These are phyloP conservation scores for Lactifluus echinatus DNA, from an alignment of 768 basidiomycete species.

Conservation along the genomic window DNA sequence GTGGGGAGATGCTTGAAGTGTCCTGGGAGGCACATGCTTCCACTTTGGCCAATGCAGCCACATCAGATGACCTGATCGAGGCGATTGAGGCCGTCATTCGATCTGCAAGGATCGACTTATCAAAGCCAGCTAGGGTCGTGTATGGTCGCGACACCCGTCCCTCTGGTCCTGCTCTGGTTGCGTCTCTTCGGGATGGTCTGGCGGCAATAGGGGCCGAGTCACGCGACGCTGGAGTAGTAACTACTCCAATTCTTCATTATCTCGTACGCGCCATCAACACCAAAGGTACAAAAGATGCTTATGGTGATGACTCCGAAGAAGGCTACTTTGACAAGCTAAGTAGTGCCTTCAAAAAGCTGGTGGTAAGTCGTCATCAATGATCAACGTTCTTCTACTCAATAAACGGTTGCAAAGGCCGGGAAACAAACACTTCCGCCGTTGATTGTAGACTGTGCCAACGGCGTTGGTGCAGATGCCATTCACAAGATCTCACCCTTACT, in stretches of 20 bases:
- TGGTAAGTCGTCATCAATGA: slow-evolving; percentile 45
- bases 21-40: slow-evolving; percentile 92
- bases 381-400: not conserved
- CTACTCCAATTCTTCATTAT: slow-evolving; percentile 95
- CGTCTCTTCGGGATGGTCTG: slow-evolving; percentile 78
- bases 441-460: slow-evolving; percentile 97
- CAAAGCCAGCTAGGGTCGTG: slow-evolving; percentile 71
- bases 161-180: slow-evolving; percentile 66
- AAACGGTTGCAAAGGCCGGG: slow-evolving; percentile 38
- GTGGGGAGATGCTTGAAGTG: slow-evolving; percentile 93
- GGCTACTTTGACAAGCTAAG: slow-evolving; percentile 82
- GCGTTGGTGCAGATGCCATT: slow-evolving; percentile 78
- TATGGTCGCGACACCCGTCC: slow-evolving; percentile 93
- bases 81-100: slow-evolving; percentile 55
- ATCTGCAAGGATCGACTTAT: slow-evolving; percentile 64
- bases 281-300: slow-evolving; percentile 64
- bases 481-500: slow-evolving; percentile 52
- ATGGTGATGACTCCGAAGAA: slow-evolving; percentile 71
- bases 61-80: slow-evolving; percentile 62
- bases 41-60: slow-evolving; percentile 70
- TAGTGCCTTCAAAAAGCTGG: slow-evolving; percentile 73
- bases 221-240: slow-evolving; percentile 75
- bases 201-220: slow-evolving; percentile 58
- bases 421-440: slow-evolving; percentile 50
- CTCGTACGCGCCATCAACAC: slow-evolving; percentile 87